Base-by-base conservation (phyloP, 1,284 basidiomycete species). In the Microbotryomycetes sp. region DNA sequence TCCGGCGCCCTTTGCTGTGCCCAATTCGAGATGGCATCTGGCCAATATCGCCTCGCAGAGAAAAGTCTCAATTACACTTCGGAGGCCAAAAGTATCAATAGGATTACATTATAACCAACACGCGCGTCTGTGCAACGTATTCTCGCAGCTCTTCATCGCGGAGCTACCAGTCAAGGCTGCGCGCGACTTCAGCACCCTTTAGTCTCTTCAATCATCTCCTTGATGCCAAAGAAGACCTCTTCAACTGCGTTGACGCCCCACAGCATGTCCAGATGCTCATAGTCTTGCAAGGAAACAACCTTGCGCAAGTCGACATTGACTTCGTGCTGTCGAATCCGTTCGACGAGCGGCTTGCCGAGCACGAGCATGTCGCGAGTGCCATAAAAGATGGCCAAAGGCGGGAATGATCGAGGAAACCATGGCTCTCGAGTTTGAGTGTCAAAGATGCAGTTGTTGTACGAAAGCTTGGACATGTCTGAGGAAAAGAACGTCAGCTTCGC, bases 351-450 rank as follows among this genome's bases (percentile, higher is more conserved):
- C 59, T 80, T 78, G n/a, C 75, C 74, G 27, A 78, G 68, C 0
- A 81, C 79, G 18, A 81, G 72, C 49, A 70, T 79, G 66, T 81
- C 80, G 45, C 75, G 65, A 1, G 78, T 79, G 16, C 64, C 64
- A 61, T 79, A 75, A 67, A 79, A 83, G 52, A 83, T 77, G 13
- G 78, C 75, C 6, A 83, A 70, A 0, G 82, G 81, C 0, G 82
- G 82, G 74, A 83, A 82, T 4, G 76, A 73, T 15, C 75, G 73
- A 62, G 80, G 78, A 61, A 79, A 82, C 80, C 81, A 83, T 46
- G 74, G 74, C 5, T 79, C 76, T 4, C 79, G 70, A 3, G 72
- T 35, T 15, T 31, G 71, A 29, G 79, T 78, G 66, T 82, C 81
- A 54, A 83, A 74, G 1, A 79, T 78, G 65, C 81, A 82, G 65